Conservation (phyloP, 1,284 basidiomycete species). For the Violaceomyces palustris region DNA sequence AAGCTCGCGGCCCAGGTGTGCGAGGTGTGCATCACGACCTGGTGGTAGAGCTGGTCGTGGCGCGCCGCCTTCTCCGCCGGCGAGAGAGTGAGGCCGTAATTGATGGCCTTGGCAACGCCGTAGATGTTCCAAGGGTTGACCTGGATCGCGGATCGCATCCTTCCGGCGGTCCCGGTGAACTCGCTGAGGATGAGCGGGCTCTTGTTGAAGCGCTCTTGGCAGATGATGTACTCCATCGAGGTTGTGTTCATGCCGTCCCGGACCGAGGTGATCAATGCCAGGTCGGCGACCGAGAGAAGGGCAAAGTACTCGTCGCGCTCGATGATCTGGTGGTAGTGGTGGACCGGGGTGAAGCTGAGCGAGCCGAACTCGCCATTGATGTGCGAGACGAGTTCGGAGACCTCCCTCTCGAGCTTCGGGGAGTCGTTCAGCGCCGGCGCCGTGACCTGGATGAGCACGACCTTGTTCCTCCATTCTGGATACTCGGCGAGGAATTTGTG, state of each 20-base stretch:
- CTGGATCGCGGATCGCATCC: slow-evolving; percentile 75
- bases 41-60: slow-evolving; percentile 66
- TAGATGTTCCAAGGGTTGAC: slow-evolving; percentile 70
- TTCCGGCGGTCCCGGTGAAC: slow-evolving; percentile 92
- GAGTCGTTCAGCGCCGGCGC: slow-evolving; percentile 90
- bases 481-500: slow-evolving; percentile 88
- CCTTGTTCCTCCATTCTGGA: slow-evolving; percentile 90
- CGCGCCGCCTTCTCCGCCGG: slow-evolving; percentile 69
- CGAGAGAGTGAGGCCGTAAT: slow-evolving; percentile 78
- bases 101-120: slow-evolving; percentile 90
- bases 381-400: slow-evolving; percentile 88
- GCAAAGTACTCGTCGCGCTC: slow-evolving; percentile 95
- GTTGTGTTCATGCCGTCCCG: slow-evolving; percentile 99
- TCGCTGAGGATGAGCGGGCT: slow-evolving; percentile 87
- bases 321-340: slow-evolving; percentile 96
- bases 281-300: slow-evolving; percentile 85
- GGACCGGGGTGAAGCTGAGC: slow-evolving; percentile 94
- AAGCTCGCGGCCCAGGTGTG: slow-evolving; percentile 92
- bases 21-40: slow-evolving; percentile 87
- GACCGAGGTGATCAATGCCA: slow-evolving; percentile 90
- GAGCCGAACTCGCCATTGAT: slow-evolving; percentile 96
- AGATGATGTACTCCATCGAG: slow-evolving; percentile 88
- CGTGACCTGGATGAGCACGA: slow-evolving; percentile 72
- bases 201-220: slow-evolving; percentile 69
- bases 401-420: slow-evolving; percentile 85